Conservation (phyloP, 257 asterid genomes). For the Solanum chaucha region DNA sequence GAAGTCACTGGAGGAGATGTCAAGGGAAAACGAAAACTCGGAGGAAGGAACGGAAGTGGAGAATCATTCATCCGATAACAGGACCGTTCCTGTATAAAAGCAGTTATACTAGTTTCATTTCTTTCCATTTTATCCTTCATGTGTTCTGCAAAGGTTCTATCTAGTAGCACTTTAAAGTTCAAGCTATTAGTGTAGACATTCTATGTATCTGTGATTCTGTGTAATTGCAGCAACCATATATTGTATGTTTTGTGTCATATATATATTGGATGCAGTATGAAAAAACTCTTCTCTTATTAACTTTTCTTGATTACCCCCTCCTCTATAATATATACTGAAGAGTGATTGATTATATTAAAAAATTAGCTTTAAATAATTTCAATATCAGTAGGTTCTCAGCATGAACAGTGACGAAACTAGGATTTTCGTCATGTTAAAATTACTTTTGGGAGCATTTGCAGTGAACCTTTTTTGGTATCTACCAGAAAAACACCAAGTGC, state of each 20-base stretch:
- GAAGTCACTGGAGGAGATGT: constrained; percentile 45
- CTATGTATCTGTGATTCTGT: no score
- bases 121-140: not conserved
- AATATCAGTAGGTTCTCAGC: no score
- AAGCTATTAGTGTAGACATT: not conserved
- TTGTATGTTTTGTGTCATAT: not conserved
- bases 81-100: not conserved
- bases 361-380: no score
- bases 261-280: not conserved
- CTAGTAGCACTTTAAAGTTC: not conserved
- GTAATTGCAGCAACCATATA: not conserved
- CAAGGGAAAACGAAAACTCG: constrained; percentile 27
- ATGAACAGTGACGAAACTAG: no score
- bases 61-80: not conserved
- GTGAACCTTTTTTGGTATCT: no score
- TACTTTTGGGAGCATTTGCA: no score
- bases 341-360: no score
- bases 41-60: not conserved
- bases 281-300: not conserved
- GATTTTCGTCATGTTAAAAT: no score
- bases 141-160: not conserved
- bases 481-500: no score
- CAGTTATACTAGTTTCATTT: not conserved
- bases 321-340: no score
- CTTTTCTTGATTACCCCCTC: no score